Percentiles rank a stretch among this genome's conserved stretches.
Conservation (phyloP, 2,329 filamentous ascomycete genomes). For the Cordyceps sp. region DNA sequence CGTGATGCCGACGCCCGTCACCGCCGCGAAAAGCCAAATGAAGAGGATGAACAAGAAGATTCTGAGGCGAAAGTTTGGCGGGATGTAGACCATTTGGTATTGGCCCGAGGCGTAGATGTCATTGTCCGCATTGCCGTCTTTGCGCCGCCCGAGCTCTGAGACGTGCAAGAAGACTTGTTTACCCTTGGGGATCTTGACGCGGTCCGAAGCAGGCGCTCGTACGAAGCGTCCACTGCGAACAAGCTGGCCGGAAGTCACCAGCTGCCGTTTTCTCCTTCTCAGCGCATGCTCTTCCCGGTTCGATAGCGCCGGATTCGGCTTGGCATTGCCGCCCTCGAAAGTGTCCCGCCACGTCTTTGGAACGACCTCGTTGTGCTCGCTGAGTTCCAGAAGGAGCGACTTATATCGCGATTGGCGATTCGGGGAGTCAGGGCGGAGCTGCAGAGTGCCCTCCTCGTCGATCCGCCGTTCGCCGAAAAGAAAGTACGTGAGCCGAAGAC, state of each 20-base stretch:
- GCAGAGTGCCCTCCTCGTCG: conserved; percentile 65
- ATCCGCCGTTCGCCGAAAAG: conserved; percentile 69
- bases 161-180: conserved; percentile 61
- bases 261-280: conserved; percentile 22
- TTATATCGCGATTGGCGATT: conserved; percentile 19
- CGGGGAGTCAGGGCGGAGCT: conserved; percentile 21
- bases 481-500: conserved; percentile 74
- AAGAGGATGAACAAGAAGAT: conserved; percentile 74
- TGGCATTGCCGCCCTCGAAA: conserved; percentile 30
- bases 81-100: conserved; percentile 63
- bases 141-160: conserved; percentile 47
- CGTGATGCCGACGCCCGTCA: conserved; percentile 71
- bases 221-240: conserved; percentile 67
- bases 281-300: conserved; percentile 18
- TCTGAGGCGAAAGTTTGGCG: conserved; percentile 66
- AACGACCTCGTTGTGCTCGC: conserved; percentile 22
- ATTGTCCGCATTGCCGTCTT: conserved; percentile 33
- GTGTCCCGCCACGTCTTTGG: conserved; percentile 41
- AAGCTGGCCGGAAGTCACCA: conserved; percentile 36
- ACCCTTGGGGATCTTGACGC: conserved; percentile 83
- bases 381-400: conserved; percentile 28
- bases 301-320: conserved; percentile 20
- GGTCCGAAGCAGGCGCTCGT: conserved; percentile 83
- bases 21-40: conserved; percentile 86
- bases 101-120: conserved; percentile 39